A percentile compares a stretch with the other conserved stretches of the same genome.
These are phyloP conservation scores for Nepenthes gracilis DNA, from an alignment of 148 eudicot genomes.

Conservation along the genomic window DNA sequence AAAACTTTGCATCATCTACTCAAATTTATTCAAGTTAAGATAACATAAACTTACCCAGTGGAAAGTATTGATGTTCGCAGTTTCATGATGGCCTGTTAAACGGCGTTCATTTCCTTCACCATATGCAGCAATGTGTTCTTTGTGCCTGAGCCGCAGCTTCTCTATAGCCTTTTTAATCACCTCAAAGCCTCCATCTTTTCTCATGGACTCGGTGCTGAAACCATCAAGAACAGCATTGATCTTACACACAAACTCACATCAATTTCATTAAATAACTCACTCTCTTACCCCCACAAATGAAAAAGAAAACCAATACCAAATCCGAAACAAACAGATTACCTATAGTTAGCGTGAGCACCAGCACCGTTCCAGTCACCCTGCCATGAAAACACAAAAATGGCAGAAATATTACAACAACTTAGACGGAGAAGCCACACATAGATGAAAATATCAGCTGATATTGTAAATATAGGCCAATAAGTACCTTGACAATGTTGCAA, in stretches of 20 bases:
- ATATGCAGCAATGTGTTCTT: slow-evolving; percentile 45
- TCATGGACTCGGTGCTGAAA: slow-evolving; percentile 36
- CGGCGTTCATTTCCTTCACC: slow-evolving; percentile 63
- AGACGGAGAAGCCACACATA: neutral
- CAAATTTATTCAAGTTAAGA: too few species aligned
- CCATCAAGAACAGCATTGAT: neutral
- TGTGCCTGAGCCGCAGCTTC: slow-evolving; percentile 35
- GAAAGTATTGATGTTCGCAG: slow-evolving; percentile 43
- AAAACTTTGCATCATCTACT: too few species aligned
- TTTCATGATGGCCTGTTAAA: slow-evolving; percentile 53
- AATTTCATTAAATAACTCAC: neutral
- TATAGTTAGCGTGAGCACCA: slow-evolving; percentile 71
- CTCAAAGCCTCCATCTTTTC: slow-evolving; percentile 29
- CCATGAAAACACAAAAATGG: neutral
- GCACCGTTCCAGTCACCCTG: slow-evolving; percentile 78
- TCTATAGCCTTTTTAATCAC: slow-evolving; percentile 42
- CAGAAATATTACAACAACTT: too few species aligned
- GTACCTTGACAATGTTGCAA: neutral
- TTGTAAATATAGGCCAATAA: neutral
- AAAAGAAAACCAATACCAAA: neutral
- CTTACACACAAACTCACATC: neutral
- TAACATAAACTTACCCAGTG: slow-evolving; percentile 30
- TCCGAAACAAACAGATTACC: slow-evolving; percentile 14
- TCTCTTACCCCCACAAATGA: neutral
- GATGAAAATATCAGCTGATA: neutral